A percentile compares a stretch with the other conserved stretches of the same genome.
These are phyloP conservation scores for Boletales sp. DNA, from an alignment of 768 basidiomycete genomes.

Conservation along the genomic window DNA sequence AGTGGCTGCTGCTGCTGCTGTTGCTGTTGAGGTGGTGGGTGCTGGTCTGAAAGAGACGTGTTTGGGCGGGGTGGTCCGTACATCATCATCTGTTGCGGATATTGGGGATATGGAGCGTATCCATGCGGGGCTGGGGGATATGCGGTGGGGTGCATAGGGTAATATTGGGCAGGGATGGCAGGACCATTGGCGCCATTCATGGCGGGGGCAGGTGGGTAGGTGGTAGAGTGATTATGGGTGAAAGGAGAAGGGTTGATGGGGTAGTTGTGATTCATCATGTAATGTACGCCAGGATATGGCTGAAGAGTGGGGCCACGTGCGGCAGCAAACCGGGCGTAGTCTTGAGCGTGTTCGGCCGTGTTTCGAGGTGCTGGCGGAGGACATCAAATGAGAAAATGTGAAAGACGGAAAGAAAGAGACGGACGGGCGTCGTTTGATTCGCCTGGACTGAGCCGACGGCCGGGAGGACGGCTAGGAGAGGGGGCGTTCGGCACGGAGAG, in stretches of 20 bases:
- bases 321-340: constrained; percentile 30
- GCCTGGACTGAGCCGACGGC: constrained; percentile 26
- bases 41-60: constrained; percentile 34
- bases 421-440: constrained; percentile 18
- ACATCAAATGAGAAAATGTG: constrained; percentile 6
- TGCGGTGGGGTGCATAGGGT: constrained; percentile 53
- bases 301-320: constrained; percentile 44
- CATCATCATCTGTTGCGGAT: constrained; percentile 62
- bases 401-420: constrained; percentile 2
- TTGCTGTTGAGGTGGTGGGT: constrained; percentile 22
- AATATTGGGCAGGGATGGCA: constrained; percentile 46
- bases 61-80: constrained; percentile 46
- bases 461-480: constrained; percentile 23
- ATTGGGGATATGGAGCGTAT: constrained; percentile 57
- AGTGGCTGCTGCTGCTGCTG: constrained; percentile 28
- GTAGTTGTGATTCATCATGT: constrained; percentile 70
- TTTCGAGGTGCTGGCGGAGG: constrained; percentile 16
- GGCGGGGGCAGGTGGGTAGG: constrained; percentile 28
- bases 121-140: constrained; percentile 42
- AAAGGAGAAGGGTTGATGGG: constrained; percentile 56
- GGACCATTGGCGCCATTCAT: constrained; percentile 40
- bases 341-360: constrained; percentile 20
- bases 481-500: constrained; percentile 18
- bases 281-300: constrained; percentile 53
- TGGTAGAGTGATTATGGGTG: constrained; percentile 39